Evolutionary conservation across 1,284 basidiomycete genomes (phyloP).

Genomic region (Heterobasidion parviporum): DNA sequence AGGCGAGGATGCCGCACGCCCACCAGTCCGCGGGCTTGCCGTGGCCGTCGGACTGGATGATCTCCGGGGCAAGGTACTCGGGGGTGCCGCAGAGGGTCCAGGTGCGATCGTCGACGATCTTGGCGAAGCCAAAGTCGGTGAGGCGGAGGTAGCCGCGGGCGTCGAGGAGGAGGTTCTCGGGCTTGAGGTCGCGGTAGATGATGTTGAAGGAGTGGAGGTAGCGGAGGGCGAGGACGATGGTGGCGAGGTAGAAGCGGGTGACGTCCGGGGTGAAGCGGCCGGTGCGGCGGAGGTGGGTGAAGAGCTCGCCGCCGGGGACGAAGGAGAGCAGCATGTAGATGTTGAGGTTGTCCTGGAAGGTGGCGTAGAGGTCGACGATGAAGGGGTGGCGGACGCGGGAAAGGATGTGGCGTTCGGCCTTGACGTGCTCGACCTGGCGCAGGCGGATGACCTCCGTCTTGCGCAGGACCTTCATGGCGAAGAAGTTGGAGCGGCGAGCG

Average conservation of each 20-base stretch:
- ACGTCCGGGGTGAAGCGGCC: slow-evolving; percentile 96
- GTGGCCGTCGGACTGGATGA: slow-evolving; percentile 95
- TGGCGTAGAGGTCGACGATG: slow-evolving; percentile 86
- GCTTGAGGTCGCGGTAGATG: slow-evolving; percentile 97
- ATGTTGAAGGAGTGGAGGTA: slow-evolving; percentile 98
- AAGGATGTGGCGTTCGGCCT: slow-evolving; percentile 93
- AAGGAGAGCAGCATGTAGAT: slow-evolving; percentile 99
- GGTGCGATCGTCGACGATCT: slow-evolving; percentile 96
- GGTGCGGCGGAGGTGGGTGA: slow-evolving; percentile 86
- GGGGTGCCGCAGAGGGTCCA: slow-evolving; percentile 99
- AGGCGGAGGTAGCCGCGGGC: slow-evolving; percentile 95
- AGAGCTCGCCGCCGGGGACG: slow-evolving; percentile 95
- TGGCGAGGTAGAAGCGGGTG: slow-evolving; percentile 97
- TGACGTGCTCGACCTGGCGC: slow-evolving; percentile 97
- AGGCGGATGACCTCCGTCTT: slow-evolving; percentile 93
- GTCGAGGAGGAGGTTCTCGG: slow-evolving; percentile 93
- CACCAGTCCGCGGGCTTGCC: slow-evolving; percentile 99
- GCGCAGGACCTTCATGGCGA: slow-evolving; percentile 88
- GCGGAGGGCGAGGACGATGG: slow-evolving; percentile 91
- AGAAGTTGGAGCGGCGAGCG: slow-evolving; percentile 53
- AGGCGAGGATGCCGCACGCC: slow-evolving; percentile 93
- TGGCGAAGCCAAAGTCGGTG: slow-evolving; percentile 98
- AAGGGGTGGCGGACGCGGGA: slow-evolving; percentile 80
- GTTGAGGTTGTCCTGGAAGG: slow-evolving; percentile 92
- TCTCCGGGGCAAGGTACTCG: slow-evolving; percentile 93